Evolutionary conservation across 352 stramenopile species (phyloP).

Genomic region (Phytopythium ostracodes): DNA sequence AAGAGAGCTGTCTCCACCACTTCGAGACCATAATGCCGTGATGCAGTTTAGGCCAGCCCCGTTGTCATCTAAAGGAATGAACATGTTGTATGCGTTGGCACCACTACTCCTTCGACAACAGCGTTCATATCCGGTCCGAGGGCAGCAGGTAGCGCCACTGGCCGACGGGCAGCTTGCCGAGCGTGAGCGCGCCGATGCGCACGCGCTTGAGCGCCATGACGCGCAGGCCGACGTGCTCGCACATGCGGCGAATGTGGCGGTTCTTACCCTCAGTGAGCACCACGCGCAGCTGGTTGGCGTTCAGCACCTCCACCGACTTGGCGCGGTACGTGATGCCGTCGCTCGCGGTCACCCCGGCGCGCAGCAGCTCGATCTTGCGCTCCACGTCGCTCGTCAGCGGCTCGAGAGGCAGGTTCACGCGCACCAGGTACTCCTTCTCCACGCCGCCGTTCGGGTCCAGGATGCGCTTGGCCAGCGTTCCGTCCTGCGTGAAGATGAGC

Average conservation of each 20-base stretch:
- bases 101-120: not conserved
- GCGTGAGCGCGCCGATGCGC: conserved; percentile 85
- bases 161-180: conserved; percentile 63
- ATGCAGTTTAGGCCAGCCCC: not conserved
- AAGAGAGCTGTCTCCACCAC: conserved; percentile 34
- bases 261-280: conserved; percentile 94
- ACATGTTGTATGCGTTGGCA: not conserved
- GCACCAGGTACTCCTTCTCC: conserved; percentile 86
- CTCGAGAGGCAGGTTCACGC: conserved; percentile 55
- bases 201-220: conserved; percentile 91
- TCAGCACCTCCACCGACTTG: conserved; percentile 76
- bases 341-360: conserved; percentile 44
- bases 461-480: conserved; percentile 65
- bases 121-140: conserved; percentile 46
- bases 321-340: conserved; percentile 67
- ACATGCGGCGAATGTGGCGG: conserved; percentile 96
- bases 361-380: conserved; percentile 36
- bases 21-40: conserved; percentile 24
- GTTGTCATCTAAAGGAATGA: not conserved
- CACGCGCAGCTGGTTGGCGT: conserved; percentile 81
- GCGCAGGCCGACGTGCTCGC: conserved; percentile 85
- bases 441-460: conserved; percentile 65
- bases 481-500: conserved; percentile 81
- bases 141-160: conserved; percentile 82
- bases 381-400: conserved; percentile 28